Evolutionary conservation across 768 basidiomycete species (phyloP).

Genomic region (Sporobolomyces pararoseus): DNA sequence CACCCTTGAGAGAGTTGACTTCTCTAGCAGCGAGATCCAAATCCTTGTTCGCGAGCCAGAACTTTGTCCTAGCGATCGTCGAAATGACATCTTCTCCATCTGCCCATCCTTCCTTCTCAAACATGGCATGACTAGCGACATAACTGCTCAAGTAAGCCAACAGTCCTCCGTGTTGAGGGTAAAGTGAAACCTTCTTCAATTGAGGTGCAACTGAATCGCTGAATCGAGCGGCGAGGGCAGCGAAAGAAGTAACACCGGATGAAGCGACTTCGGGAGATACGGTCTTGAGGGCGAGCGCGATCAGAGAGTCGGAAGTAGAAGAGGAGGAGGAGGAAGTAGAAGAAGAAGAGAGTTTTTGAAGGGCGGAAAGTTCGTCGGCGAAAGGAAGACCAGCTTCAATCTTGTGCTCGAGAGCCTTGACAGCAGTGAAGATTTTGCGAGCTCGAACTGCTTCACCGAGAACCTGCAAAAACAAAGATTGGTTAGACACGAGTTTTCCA

Average conservation of each 20-base stretch:
- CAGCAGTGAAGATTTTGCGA: conserved; percentile 86
- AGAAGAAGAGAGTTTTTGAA: conserved; percentile 59
- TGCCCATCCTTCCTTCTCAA: conserved; percentile 72
- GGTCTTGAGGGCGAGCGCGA: conserved; percentile 69
- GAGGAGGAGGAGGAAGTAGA: conserved; percentile 2
- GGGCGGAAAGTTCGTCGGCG: conserved; percentile 78
- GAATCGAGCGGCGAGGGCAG: conserved; percentile 90
- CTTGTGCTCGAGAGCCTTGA: conserved; percentile 60
- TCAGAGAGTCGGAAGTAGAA: conserved; percentile 48
- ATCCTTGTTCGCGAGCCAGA: conserved; percentile 85
- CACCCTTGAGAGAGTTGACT: conserved; percentile 81
- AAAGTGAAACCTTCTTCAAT: conserved; percentile 81
- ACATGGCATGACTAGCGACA: conserved; percentile 67
- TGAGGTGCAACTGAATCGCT: conserved; percentile 72
- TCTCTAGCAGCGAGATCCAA: conserved; percentile 81
- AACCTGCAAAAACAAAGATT: conserved; percentile 9
- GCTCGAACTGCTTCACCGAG: conserved; percentile 87
- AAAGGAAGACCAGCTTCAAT: conserved; percentile 62
- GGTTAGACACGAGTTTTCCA: neutral
- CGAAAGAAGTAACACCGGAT: conserved; percentile 71
- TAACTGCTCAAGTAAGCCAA: conserved; percentile 81
- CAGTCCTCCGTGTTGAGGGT: conserved; percentile 86
- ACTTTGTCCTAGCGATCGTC: conserved; percentile 81
- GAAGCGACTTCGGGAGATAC: conserved; percentile 48
- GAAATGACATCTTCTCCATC: conserved; percentile 79